Percentiles rank a stretch among this genome's conserved stretches.
Conservation (phyloP, 228 moss, liverwort and hornwort genomes). For the Sphagnum fallax region DNA sequence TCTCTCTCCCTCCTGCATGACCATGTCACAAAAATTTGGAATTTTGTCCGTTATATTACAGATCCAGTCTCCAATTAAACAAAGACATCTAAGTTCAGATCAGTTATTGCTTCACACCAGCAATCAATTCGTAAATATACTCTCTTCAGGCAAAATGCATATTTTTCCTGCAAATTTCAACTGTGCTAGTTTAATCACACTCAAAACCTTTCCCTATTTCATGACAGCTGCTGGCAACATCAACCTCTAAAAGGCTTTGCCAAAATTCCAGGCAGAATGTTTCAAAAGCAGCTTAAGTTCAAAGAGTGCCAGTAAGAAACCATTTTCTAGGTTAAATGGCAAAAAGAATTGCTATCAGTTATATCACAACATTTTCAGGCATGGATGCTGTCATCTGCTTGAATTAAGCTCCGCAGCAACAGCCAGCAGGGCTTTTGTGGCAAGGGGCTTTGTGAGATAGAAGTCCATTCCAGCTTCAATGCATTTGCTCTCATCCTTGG, state of each 20-base stretch:
- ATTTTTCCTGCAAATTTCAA: too few species aligned
- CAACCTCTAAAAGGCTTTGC: not conserved
- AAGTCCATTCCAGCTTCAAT: constrained; percentile 63
- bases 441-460: constrained; percentile 54
- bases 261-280: not conserved
- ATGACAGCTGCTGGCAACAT: too few species aligned
- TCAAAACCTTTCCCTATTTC: too few species aligned
- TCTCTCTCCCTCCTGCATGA: too few species aligned
- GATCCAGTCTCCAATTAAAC: too few species aligned
- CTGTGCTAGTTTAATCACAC: too few species aligned
- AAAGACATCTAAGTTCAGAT: too few species aligned
- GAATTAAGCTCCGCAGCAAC: constrained; percentile 39
- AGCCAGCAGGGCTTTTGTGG: constrained; percentile 35
- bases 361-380: not conserved
- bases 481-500: constrained; percentile 51
- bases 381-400: constrained; percentile 5
- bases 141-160: too few species aligned
- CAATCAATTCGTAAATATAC: too few species aligned
- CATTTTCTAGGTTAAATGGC: not conserved
- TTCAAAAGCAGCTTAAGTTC: not conserved
- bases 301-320: not conserved
- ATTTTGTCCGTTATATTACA: too few species aligned
- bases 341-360: not conserved
- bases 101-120: too few species aligned
- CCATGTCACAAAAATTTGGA: too few species aligned